Evolutionary conservation across 306 rosid genomes (phyloP), one percentile per base, ranked within the genome.

Genomic region (Casuarina glauca): DNA sequence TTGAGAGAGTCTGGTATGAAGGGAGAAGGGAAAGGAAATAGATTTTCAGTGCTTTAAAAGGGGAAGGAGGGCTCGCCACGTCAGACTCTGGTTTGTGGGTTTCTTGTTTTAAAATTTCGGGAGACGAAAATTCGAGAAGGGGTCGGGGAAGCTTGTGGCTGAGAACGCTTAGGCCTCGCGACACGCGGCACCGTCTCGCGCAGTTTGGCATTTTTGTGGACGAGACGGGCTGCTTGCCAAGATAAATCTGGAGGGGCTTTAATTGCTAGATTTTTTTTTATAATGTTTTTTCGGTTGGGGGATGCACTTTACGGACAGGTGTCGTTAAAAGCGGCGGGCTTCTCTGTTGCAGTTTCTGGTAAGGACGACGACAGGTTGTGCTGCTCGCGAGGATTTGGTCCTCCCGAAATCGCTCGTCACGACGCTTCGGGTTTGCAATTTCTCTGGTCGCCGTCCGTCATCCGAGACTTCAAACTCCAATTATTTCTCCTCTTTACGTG

Each of bases 81-180:
- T 87, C 78, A 74, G 84, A 80, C 45, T 3, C 11, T 39, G 4
- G 43, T 52, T 52, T 81, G 74, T 69, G n/a, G 8, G 51, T 77
- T 81, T 10, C 48, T 62, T 32, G 49, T 50, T 67, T 26, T 39
- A 50, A 66, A 52, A 60, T 57, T 52, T 78, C 39, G 69, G 35
- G 35, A 39, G 93, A 26, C 1, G 32, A 89, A 82, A 72, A 78
- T 76, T 86, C 97, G 76, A 81, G 94, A 91, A 91, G 76, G 57
- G n/a, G 43, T 17, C 5, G 67, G 39, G 57, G 72, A 76, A 86
- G 67, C 85, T 88, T 92, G 97, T 90, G 97, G 94, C 93, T 87
- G 87, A 88, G 80, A 82, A 85, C 73, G 83, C 55, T 67, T 26
- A 26, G 32, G 32, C 32, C 32, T 26, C 32, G 32, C 72, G 80